Conservation (phyloP, 345 rosid genomes). For the Populus euphratica region DNA sequence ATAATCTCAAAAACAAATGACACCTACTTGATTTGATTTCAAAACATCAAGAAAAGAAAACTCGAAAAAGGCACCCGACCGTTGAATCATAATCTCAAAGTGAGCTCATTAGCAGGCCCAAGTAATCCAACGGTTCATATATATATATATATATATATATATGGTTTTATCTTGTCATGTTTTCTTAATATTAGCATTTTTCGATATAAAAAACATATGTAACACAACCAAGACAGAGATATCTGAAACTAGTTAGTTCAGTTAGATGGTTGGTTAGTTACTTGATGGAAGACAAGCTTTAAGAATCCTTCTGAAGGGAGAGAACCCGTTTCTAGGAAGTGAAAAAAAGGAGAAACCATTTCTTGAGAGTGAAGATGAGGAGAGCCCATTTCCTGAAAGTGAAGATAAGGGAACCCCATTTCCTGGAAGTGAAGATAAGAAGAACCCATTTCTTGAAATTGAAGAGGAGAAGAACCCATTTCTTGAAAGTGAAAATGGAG, state of each 20-base stretch:
- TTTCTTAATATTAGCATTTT: no score
- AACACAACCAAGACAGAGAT: no score
- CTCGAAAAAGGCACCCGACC: no score
- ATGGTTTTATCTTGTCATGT: no score
- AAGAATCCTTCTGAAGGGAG: conserved; percentile 44
- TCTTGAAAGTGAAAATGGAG: conserved; percentile 14
- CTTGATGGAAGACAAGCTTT: conserved; percentile 54
- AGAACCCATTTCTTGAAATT: conserved; percentile 31
- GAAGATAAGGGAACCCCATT: conserved; percentile 32
- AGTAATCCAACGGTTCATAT: no score
- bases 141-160: no score
- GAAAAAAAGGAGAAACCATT: conserved; percentile 31
- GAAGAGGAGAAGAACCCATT: conserved; percentile 21
- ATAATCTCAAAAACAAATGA: neutral
- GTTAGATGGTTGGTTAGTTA: conserved; percentile 1
- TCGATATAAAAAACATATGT: no score
- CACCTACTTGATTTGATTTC: neutral
- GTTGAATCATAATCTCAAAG: no score
- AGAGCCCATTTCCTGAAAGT: conserved; percentile 31
- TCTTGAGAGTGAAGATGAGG: conserved; percentile 26
- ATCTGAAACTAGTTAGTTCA: no score
- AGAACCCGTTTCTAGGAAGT: conserved; percentile 31
- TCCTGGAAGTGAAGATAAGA: conserved; percentile 22
- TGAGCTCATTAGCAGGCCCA: no score
- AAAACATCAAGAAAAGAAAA: no score